phyloP scores from a whole-genome alignment of 306 rosid species.

The Myrica gale region DNA sequence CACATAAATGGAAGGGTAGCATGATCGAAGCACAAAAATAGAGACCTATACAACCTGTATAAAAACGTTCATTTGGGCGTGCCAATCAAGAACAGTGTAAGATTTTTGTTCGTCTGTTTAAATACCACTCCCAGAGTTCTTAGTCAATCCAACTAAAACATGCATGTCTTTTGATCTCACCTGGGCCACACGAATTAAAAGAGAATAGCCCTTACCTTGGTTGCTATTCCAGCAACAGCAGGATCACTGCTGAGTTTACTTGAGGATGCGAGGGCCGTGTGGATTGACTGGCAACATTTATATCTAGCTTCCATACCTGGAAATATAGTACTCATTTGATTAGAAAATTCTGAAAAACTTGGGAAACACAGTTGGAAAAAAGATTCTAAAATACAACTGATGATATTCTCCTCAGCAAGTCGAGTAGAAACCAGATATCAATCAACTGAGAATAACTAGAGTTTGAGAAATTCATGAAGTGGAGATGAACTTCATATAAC shows the following conservation, averaged over 20 bases:
- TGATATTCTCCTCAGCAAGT: not conserved
- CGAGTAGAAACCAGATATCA: constrained; percentile 14
- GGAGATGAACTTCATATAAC: not conserved
- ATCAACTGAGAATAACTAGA: not conserved
- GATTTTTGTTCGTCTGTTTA: not conserved
- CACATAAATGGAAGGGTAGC: not conserved
- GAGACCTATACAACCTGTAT: not conserved
- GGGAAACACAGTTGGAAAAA: constrained; percentile 11
- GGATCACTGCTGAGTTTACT: constrained; percentile 53
- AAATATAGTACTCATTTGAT: constrained; percentile 12
- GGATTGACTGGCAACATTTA: constrained; percentile 74
- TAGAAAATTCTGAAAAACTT: not conserved
- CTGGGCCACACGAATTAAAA: not conserved
- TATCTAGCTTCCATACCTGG: constrained; percentile 89
- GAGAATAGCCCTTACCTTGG: constrained; percentile 53
- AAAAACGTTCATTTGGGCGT: not conserved
- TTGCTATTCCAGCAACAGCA: constrained; percentile 46
- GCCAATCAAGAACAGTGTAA: not conserved
- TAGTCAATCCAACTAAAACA: not conserved
- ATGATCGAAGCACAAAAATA: not conserved
- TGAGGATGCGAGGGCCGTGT: constrained; percentile 51
- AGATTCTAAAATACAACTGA: not conserved
- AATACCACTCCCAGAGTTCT: not conserved
- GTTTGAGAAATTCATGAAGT: not conserved
- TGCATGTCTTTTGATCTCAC: not conserved